Conservation (phyloP, 495 filamentous ascomycete genomes). For the Parathielavia hyrcaniae region DNA sequence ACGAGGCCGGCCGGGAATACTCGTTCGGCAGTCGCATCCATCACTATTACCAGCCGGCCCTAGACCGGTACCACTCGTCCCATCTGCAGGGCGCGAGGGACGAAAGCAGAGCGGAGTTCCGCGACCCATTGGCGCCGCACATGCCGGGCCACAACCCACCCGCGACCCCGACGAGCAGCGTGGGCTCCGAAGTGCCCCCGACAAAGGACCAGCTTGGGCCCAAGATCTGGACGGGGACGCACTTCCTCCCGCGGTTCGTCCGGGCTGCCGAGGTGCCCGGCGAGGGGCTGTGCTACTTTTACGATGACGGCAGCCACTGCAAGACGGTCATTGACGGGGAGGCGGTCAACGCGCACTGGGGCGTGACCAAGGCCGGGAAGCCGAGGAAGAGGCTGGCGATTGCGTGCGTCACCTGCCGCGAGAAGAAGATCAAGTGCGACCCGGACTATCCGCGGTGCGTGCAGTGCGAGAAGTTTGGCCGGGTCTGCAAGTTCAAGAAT, state of each 20-base stretch:
- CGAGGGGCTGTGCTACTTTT: slow-evolving; percentile 78
- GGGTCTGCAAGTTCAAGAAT: slow-evolving; percentile 78
- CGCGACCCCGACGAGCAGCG: slow-evolving; percentile 36
- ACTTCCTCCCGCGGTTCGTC: slow-evolving; percentile 55
- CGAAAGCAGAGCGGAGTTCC: slow-evolving; percentile 20
- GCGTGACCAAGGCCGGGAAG: slow-evolving; percentile 86
- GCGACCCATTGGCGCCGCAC: slow-evolving; percentile 30
- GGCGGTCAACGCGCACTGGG: slow-evolving; percentile 84
- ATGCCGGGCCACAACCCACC: slow-evolving; percentile 29
- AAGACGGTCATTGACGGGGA: slow-evolving; percentile 80
- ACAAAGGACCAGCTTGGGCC: slow-evolving; percentile 52
- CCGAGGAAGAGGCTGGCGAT: slow-evolving; percentile 83
- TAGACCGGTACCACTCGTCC: slow-evolving; percentile 19
- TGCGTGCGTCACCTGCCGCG: slow-evolving; percentile 82
- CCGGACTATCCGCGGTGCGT: slow-evolving; percentile 78
- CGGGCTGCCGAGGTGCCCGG: slow-evolving; percentile 59
- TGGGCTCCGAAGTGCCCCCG: slow-evolving; percentile 38
- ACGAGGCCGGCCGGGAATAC: slow-evolving; percentile 30
- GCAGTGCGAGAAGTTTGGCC: slow-evolving; percentile 84
- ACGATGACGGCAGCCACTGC: slow-evolving; percentile 79
- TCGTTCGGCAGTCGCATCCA: slow-evolving; percentile 26
- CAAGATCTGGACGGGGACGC: slow-evolving; percentile 56
- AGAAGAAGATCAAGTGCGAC: slow-evolving; percentile 97
- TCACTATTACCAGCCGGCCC: slow-evolving; percentile 20
- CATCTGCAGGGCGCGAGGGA: slow-evolving; percentile 24